Percentiles rank a stretch among this genome's conserved stretches.
phyloP scores from a whole-genome alignment of 805 yeast genomes.

The Barnettozyma siamensis region DNA sequence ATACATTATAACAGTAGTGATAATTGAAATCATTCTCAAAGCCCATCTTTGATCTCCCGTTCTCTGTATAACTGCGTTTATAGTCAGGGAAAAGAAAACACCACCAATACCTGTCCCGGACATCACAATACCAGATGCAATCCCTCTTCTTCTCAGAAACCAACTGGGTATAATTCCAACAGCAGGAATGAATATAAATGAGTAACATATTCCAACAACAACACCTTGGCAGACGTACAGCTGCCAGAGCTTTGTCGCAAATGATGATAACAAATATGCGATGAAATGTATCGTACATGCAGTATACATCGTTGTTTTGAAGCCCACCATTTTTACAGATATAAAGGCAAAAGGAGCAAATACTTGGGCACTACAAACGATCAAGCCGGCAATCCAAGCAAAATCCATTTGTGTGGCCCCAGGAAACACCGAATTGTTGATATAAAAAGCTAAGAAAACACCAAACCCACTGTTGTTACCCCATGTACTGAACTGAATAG shows the following conservation, averaged over 20 bases:
- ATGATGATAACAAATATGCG: slow-evolving; percentile 56
- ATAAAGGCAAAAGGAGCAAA: slow-evolving; percentile 53
- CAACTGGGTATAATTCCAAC: slow-evolving; percentile 60
- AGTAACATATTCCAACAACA: slow-evolving; percentile 45
- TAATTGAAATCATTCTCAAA: slow-evolving; percentile 39
- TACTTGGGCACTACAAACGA: slow-evolving; percentile 49
- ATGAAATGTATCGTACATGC: slow-evolving; percentile 49
- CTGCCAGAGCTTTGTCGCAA: slow-evolving; percentile 56
- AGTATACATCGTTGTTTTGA: slow-evolving; percentile 38
- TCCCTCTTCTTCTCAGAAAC: slow-evolving; percentile 58
- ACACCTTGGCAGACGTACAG: slow-evolving; percentile 65
- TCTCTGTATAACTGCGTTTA: slow-evolving; percentile 36
- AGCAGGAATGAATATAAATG: slow-evolving; percentile 54
- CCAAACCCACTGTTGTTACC: slow-evolving; percentile 60
- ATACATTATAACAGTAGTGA: slow-evolving; percentile 29
- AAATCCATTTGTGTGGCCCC: slow-evolving; percentile 56
- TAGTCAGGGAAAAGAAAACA: slow-evolving; percentile 36
- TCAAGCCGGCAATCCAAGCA: slow-evolving; percentile 64
- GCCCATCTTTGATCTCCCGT: slow-evolving; percentile 44
- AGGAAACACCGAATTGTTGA: slow-evolving; percentile 42
- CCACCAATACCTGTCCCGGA: slow-evolving; percentile 54
- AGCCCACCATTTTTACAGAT: slow-evolving; percentile 44
- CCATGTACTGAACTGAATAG: slow-evolving; percentile 60
- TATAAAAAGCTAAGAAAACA: slow-evolving; percentile 52
- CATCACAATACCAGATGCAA: slow-evolving; percentile 42